phyloP scores from a whole-genome alignment of 345 rosid genomes.

The Nephelium lappaceum region DNA sequence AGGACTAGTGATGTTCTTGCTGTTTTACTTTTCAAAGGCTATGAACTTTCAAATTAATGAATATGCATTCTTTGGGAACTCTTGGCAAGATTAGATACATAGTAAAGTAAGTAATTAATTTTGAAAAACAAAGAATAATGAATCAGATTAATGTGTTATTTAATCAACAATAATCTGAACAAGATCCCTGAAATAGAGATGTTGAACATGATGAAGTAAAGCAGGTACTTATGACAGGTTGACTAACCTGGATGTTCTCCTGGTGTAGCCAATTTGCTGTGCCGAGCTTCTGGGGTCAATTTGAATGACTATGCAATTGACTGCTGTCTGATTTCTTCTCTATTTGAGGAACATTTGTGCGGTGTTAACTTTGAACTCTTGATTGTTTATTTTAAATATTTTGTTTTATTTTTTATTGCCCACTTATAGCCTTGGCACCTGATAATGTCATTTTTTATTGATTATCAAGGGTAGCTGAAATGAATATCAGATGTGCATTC shows the following conservation, averaged over 20 bases:
- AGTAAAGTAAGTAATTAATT: not conserved
- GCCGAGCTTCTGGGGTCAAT: slow-evolving; percentile 36
- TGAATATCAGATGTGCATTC: not conserved
- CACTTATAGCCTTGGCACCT: not conserved
- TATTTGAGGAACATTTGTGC: slow-evolving; percentile 14
- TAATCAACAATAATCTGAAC: not conserved
- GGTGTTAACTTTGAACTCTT: not conserved
- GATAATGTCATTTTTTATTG: not conserved
- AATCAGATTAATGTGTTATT: not conserved
- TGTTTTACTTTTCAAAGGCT: not conserved
- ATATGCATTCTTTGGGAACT: not conserved
- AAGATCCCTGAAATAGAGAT: slow-evolving; percentile 32
- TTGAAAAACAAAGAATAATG: not conserved
- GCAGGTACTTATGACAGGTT: slow-evolving; percentile 55
- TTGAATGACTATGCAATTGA: slow-evolving; percentile 33
- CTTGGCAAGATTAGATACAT: not conserved
- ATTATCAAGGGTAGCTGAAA: not conserved
- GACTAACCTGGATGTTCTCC: slow-evolving; percentile 38
- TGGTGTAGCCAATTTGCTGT: slow-evolving; percentile 46
- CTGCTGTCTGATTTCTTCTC: slow-evolving; percentile 48
- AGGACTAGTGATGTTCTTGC: not conserved
- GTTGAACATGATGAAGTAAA: slow-evolving; percentile 42
- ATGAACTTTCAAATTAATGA: not conserved
- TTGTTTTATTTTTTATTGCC: not conserved
- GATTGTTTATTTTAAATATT: not conserved